Evolutionary conservation across 805 yeast species (phyloP), one percentile per base, ranked within the genome.

Genomic region (Yarrowia hollandica): DNA sequence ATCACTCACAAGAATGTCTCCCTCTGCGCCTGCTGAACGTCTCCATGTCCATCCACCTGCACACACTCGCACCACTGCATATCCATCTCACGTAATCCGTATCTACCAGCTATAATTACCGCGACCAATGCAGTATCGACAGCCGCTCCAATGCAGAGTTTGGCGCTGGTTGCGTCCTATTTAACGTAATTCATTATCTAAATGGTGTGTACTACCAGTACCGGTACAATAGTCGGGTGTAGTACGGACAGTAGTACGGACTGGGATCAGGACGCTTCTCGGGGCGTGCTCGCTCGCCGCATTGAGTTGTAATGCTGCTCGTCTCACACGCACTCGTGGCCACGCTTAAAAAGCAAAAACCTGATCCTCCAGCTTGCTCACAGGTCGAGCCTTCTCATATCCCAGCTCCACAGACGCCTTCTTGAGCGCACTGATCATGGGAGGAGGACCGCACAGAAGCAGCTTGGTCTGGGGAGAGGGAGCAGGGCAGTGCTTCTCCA

Each of bases 371-470:
- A 88, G 80, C 74, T 90, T 90, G 46, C 95, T 84, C 42, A 90
- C 87, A 4, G 96, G 95, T 73, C 84, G 87, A 54, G 96, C 90
- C 79, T 90, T 90, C 52, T 79, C 79, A 73, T 74, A 91, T 14
- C 96, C 97, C 65, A 90, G 78, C 26, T 65, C 69, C 22, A 80
- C 79, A 38, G 92, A 88, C 60, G 85, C 86, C 75, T 83, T 88
- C 78, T 90, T 91, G 71, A 88, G 80, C 62, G 90, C 85, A 61
- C 89, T 80, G 44, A 86, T 84, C 96, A 91, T 87, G 63, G 91
- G 90, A 61, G 96, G 96, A 58, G 97, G 97, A 42, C 96, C 97
- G 75, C 97, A 91, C 60, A 90, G 74, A 68, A 91, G 80, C 63
- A 91, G 75, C 75, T 86, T 86, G 62, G 81, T 77, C 64, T 83